These are phyloP conservation scores for Yamadazyma atmosphaerica DNA, from an alignment of 1,139 yeast species.

Conservation along the genomic window DNA sequence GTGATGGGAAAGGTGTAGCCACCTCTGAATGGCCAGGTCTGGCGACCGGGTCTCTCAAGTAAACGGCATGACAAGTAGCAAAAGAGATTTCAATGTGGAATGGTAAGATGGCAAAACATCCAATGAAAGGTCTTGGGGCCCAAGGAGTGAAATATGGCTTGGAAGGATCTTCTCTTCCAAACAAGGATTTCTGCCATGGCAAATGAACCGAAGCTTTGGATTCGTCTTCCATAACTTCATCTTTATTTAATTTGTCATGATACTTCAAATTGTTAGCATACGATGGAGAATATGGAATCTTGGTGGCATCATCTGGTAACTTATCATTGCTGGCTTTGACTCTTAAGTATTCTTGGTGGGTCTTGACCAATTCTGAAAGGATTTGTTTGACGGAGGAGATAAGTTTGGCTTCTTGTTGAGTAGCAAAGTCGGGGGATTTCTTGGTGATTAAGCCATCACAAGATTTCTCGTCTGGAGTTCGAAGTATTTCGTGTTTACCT, in stretches of 20 bases:
- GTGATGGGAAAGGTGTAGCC: slow-evolving; percentile 82
- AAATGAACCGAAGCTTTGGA: slow-evolving; percentile 48
- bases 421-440: slow-evolving; percentile 37
- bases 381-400: slow-evolving; percentile 53
- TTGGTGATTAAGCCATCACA: slow-evolving; percentile 26
- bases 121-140: slow-evolving; percentile 90
- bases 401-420: slow-evolving; percentile 38
- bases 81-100: slow-evolving; percentile 89
- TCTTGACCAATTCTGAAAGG: slow-evolving; percentile 53
- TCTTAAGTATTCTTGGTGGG: slow-evolving; percentile 52
- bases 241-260: slow-evolving; percentile 52
- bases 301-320: slow-evolving; percentile 28
- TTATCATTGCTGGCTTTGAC: slow-evolving; percentile 26
- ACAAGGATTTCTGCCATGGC: slow-evolving; percentile 77
- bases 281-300: slow-evolving; percentile 49
- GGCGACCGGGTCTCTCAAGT: slow-evolving; percentile 94
- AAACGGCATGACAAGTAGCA: slow-evolving; percentile 91
- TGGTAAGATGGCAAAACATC: slow-evolving; percentile 91
- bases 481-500: slow-evolving; percentile 29
- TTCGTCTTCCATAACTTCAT: slow-evolving; percentile 58
- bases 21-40: slow-evolving; percentile 97
- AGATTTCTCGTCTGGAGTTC: slow-evolving; percentile 14
- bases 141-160: slow-evolving; percentile 95
- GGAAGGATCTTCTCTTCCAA: slow-evolving; percentile 73
- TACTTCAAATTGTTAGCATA: slow-evolving; percentile 57